These are phyloP conservation scores for Beverwykella pulmonaria DNA, from an alignment of 495 filamentous ascomycete species.

Conservation along the genomic window DNA sequence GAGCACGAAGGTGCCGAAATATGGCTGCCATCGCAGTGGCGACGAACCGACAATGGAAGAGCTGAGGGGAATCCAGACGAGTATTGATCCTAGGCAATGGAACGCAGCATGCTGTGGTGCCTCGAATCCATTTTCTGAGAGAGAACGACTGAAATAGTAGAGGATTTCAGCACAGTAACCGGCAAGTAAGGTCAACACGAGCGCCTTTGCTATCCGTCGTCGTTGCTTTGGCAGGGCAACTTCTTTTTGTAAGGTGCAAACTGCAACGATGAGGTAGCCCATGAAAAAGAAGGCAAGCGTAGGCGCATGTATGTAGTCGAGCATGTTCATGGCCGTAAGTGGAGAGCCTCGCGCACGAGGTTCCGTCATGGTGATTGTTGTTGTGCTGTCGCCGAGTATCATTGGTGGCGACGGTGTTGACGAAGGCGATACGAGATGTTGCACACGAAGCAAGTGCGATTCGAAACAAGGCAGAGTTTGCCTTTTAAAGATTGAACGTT, in stretches of 20 bases:
- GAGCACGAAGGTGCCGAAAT: constrained; percentile 21
- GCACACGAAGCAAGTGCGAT: neutral
- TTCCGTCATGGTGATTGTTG: constrained; percentile 1
- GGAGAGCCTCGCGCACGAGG: neutral
- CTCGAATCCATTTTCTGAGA: constrained; percentile 12
- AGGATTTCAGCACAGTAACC: constrained; percentile 15
- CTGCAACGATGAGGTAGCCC: constrained; percentile 1
- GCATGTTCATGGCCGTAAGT: constrained; percentile 1
- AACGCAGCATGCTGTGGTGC: constrained; percentile 23
- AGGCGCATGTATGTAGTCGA: constrained; percentile 31
- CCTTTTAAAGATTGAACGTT: neutral
- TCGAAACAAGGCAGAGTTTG: neutral
- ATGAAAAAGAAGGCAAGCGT: constrained; percentile 21
- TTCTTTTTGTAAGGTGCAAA: constrained; percentile 25
- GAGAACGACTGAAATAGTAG: constrained; percentile 19
- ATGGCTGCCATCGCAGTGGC: constrained; percentile 23
- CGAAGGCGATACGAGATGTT: no score
- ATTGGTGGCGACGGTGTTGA: neutral
- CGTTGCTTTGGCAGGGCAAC: constrained; percentile 8
- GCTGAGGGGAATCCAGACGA: constrained; percentile 15
- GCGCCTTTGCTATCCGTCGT: constrained; percentile 1
- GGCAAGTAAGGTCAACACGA: constrained; percentile 2
- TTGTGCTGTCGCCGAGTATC: neutral
- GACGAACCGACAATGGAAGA: neutral
- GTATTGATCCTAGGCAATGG: constrained; percentile 26